A percentile compares a stretch with the other conserved stretches of the same genome.
Evolutionary conservation across 768 basidiomycete species (phyloP).

Genomic region (Russula sp.): DNA sequence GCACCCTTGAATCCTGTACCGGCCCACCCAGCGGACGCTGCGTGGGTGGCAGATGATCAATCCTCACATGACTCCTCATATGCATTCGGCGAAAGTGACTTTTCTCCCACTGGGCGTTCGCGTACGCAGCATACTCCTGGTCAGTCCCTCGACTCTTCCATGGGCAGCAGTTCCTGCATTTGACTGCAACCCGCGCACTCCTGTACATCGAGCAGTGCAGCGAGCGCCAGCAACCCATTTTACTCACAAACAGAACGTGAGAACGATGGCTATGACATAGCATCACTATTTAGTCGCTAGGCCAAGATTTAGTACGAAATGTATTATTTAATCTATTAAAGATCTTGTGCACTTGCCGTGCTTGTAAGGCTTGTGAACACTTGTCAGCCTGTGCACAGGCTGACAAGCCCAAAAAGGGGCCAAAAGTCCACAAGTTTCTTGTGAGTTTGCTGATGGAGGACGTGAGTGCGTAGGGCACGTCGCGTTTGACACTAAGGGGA

Average conservation of each 20-base stretch:
- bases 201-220: slow-evolving; percentile 15
- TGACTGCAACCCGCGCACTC: slow-evolving; percentile 11
- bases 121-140: slow-evolving; percentile 13
- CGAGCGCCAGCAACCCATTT: slow-evolving; percentile 14
- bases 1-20: slow-evolving; percentile 69
- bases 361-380: no score
- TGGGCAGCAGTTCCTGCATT: background rate
- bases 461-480: no score
- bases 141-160: slow-evolving; percentile 13
- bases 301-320: no score
- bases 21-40: slow-evolving; percentile 62
- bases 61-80: slow-evolving; percentile 42
- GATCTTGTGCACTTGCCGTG: no score
- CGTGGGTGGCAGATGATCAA: slow-evolving; percentile 59
- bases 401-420: no score
- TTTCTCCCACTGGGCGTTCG: slow-evolving; percentile 16
- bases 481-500: no score
- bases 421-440: no score
- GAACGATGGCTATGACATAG: slow-evolving; percentile 13
- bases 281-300: slow-evolving; percentile 7
- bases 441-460: no score
- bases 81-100: slow-evolving; percentile 46
- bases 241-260: slow-evolving; percentile 15
- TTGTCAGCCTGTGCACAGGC: no score
- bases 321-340: no score